Evolutionary conservation across 495 filamentous ascomycete genomes (phyloP), one percentile per base, ranked within the genome.

Genomic region (Niebla homalea): DNA sequence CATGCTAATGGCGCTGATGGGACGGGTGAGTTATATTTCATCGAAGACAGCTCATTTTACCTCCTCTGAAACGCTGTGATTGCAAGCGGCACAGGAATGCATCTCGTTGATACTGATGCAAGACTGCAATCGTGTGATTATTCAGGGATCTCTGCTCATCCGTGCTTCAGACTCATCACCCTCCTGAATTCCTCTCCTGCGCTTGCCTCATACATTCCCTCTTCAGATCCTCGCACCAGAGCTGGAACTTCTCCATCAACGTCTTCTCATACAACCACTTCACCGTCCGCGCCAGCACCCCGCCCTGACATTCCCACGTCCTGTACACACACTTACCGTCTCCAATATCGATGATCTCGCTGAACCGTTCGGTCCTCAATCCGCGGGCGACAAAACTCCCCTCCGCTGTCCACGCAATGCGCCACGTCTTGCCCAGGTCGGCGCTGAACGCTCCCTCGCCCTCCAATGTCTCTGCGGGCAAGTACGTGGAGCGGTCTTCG

Each of bases 251-350:
- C 36, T 45, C 45, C 52, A 54, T 51, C 63, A 73, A 39, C 51
- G 51, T 44, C 43, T 15, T 48, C 46, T 54, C 60, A 60, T 60
- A 71, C 60, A 70, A 60, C 64, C 60, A 65, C 58, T 58, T 59
- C 0, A 73, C 67, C 38, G 58, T 57, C 62, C 66, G 67, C 32
- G 61, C 68, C 47, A 70, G 25, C 49, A 57, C 60, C 26, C 69
- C 70, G 18, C 54, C 46, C 60, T 70, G 67, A 29, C 50, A 53
- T 58, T 72, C 69, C 69, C 70, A 73, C 52, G 67, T 73, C 45
- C 63, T 48, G 48, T 71, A 66, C 43, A 56, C 12, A 46, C 46
- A 22, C 43, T 45, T 45, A 16, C 43, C 43, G 19, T 45, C 39
- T 16, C 25, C 51, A 6, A 45, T 11, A 15, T 29, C 42, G 21